Percentiles rank a stretch among this genome's conserved stretches.
phyloP scores from a whole-genome alignment of 192 early-diverging fungal genomes.

The Entomortierella chlamydospora region DNA sequence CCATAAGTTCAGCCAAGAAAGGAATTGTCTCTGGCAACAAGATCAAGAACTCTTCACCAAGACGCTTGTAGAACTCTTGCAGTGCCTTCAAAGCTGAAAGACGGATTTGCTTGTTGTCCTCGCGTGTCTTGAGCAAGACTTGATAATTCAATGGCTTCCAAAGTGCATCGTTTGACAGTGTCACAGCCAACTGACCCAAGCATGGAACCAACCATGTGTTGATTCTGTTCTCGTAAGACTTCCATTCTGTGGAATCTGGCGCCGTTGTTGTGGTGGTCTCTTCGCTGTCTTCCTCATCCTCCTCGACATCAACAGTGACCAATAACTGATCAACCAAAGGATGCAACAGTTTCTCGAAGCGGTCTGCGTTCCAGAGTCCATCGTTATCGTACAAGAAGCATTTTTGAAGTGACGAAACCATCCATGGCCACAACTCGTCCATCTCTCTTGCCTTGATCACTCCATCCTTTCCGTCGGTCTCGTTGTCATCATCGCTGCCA shows the following conservation, averaged over 20 bases:
- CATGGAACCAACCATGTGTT: conserved; percentile 77
- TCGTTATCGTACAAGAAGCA: conserved; percentile 74
- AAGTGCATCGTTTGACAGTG: conserved; percentile 77
- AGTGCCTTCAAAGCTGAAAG: conserved; percentile 76
- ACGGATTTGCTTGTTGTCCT: conserved; percentile 75
- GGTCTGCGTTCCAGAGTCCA: conserved; percentile 77
- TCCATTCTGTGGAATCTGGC: conserved; percentile 22
- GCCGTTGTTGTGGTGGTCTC: too few relatives aligned
- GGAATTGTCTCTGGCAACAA: conserved; percentile 96
- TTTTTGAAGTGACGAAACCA: conserved; percentile 76
- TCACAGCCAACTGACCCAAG: conserved; percentile 83
- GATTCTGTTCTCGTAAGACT: conserved; percentile 66
- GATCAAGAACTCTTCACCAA: conserved; percentile 95
- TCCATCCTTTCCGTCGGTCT: conserved; percentile 37
- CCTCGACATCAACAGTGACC: conserved; percentile 58
- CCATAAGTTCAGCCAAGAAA: conserved; percentile 93
- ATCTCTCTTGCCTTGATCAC: conserved; percentile 51
- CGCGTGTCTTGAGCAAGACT: conserved; percentile 82
- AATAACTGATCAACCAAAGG: conserved; percentile 83
- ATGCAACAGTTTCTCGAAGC: conserved; percentile 79
- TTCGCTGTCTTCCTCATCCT: background rate
- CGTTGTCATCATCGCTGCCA: conserved; percentile 2
- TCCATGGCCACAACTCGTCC: conserved; percentile 77
- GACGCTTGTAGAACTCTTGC: conserved; percentile 83
- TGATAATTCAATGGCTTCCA: conserved; percentile 93